Percentiles rank a stretch among this genome's conserved stretches.
Conservation (phyloP, 805 yeast species). For the Myxozyma neglecta region DNA sequence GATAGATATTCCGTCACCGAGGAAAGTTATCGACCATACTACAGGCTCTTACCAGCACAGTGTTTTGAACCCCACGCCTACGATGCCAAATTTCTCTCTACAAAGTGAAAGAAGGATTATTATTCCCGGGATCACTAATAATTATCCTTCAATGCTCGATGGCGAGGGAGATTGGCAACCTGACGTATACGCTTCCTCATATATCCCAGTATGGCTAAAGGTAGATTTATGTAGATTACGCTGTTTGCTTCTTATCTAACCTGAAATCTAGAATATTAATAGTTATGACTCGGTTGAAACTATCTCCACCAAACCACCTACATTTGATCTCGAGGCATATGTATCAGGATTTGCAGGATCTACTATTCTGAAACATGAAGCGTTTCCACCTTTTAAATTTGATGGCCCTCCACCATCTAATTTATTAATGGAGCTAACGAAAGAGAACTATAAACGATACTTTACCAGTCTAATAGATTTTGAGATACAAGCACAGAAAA, state of each 20-base stretch:
- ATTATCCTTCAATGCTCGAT: background rate
- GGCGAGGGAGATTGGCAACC: constrained; percentile 18
- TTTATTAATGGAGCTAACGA: background rate
- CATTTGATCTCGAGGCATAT: constrained; percentile 10
- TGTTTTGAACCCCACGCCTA: background rate
- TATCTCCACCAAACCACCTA: constrained; percentile 15
- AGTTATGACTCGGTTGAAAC: background rate
- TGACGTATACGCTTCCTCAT: constrained; percentile 23
- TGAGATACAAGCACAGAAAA: constrained; percentile 20
- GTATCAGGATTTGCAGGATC: constrained; percentile 18
- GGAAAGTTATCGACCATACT: background rate
- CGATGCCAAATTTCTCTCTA: background rate
- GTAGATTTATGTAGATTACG: background rate
- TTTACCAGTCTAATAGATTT: constrained; percentile 11
- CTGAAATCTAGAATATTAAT: constrained; percentile 15
- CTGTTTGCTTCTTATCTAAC: background rate
- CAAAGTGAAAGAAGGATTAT: background rate
- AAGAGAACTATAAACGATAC: background rate
- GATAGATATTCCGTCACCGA: background rate
- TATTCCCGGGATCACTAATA: constrained; percentile 2
- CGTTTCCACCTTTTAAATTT: constrained; percentile 3
- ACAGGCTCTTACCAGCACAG: background rate
- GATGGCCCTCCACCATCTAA: background rate
- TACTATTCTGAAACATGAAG: constrained; percentile 1
- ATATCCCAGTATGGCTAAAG: constrained; percentile 26